Evolutionary conservation across 129 eudicot genomes (phyloP).

Genomic region (Flaveria brownii): DNA sequence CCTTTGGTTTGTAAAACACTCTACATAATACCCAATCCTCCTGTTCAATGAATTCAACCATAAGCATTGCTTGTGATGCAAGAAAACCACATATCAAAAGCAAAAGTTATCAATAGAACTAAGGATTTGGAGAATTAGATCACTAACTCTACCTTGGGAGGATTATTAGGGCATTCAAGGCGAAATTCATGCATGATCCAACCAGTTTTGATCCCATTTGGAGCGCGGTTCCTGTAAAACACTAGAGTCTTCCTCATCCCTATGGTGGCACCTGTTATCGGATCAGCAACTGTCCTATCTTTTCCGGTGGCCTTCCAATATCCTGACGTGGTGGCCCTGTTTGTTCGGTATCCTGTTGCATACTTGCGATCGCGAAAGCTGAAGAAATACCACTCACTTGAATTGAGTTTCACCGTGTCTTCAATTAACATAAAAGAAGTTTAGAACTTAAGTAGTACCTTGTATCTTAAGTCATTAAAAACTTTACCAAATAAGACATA

Average conservation of each 20-base stretch:
- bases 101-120: neutral
- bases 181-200: slow-evolving; percentile 99
- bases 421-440: slow-evolving; percentile 15
- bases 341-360: slow-evolving; percentile 82
- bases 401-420: slow-evolving; percentile 84
- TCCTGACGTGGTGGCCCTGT: slow-evolving; percentile 78
- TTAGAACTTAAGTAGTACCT: neutral
- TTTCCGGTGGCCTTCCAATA: slow-evolving; percentile 98
- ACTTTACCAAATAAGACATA: neutral
- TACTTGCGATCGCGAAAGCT: slow-evolving; percentile 95
- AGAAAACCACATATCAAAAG: neutral
- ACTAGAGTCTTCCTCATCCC: slow-evolving; percentile 97
- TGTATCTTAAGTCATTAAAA: slow-evolving; percentile 20
- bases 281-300: slow-evolving; percentile 68
- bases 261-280: slow-evolving; percentile 39
- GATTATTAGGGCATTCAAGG: slow-evolving; percentile 66
- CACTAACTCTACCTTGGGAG: slow-evolving; percentile 63
- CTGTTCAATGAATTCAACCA: slow-evolving; percentile 39
- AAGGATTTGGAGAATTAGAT: neutral
- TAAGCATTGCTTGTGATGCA: neutral
- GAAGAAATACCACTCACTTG: slow-evolving; percentile 95
- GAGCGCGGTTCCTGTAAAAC: slow-evolving; percentile 84
- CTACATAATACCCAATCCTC: slow-evolving; percentile 95
- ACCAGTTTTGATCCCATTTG: slow-evolving; percentile 84
- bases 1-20: slow-evolving; percentile 78